Base-by-base conservation (phyloP, 495 filamentous ascomycete species). In the Venustampulla echinocandica region DNA sequence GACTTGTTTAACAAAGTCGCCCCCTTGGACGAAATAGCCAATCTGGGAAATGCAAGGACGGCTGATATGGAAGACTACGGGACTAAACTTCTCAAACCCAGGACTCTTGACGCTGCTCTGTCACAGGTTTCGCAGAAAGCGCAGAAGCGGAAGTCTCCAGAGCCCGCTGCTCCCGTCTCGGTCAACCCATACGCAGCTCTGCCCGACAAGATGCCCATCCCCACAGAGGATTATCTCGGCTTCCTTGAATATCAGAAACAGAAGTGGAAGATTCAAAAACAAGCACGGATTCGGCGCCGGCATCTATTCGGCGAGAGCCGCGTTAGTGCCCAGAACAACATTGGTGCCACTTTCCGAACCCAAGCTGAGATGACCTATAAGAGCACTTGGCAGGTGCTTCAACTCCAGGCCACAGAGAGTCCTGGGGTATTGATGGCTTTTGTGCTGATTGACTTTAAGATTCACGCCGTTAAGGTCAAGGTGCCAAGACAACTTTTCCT, bases 181-280 rank as follows among this genome's bases (percentile, higher is more conserved):
- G 63, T 72, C 3, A 85, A 97, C 59, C 89, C 90, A 4, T 95
- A 85, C 58, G 83, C 89, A 18, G 80, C 73, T 46, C 75, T 99
- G 3, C 92, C 92, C 0, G 75, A 83, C 25, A 75, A 73, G 41
- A 96, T 96, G 86, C 93, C 92, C 15, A 75, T 72, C 7, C 87
- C 90, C 19, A 81, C 79, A 0, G 81, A 92, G 33, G 87, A 99
- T 64, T 99, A 99, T 49, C 65, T 75, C 18, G 87, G 79, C 0
- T 99, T 95, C 69, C 65, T 99, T 37, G 74, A 83, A 60, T 99
- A 99, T 57, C 92, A 99, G 59, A 99, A 99, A 64, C 79, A 88
- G 66, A 99, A 99, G 62, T 99, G 92, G 92, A 95, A 88, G 66
- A 85, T 99, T 21, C 92, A 99, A 61, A 93, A 87, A 58, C 86